Conservation (phyloP, 768 basidiomycete genomes). For the Hypholoma fasciculare region DNA sequence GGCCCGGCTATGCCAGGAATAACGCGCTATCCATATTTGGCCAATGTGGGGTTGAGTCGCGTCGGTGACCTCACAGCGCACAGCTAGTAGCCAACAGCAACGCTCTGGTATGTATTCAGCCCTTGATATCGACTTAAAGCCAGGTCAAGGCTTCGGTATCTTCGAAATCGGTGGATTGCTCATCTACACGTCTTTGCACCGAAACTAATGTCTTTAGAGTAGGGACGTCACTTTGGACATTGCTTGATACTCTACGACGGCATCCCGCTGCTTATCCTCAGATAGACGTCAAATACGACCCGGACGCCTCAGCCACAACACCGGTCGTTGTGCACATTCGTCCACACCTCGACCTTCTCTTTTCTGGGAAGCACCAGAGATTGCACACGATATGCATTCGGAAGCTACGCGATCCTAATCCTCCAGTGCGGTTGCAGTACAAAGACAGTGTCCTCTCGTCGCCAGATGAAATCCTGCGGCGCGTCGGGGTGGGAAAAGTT, state of each 20-base stretch:
- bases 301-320: constrained; percentile 65
- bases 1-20: neutral
- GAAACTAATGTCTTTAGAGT: constrained; percentile 4
- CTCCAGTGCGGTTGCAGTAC: constrained; percentile 68
- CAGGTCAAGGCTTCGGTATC: constrained; percentile 73
- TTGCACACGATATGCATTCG: constrained; percentile 77
- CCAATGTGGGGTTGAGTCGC: neutral
- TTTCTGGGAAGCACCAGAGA: constrained; percentile 77
- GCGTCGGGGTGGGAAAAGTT: constrained; percentile 64
- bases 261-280: constrained; percentile 74
- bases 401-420: constrained; percentile 64
- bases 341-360: constrained; percentile 84
- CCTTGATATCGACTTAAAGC: constrained; percentile 74
- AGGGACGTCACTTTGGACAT: constrained; percentile 80
- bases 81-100: neutral
- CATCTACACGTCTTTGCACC: constrained; percentile 2
- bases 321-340: constrained; percentile 78
- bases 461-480: constrained; percentile 56
- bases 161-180: constrained; percentile 66
- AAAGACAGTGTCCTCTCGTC: constrained; percentile 66
- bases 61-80: neutral
- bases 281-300: constrained; percentile 82
- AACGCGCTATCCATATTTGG: neutral
- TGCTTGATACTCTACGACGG: constrained; percentile 66
- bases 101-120: constrained; percentile 55